phyloP scores from a whole-genome alignment of 805 yeast genomes.

The Sugiyamaella qingdaonensis region DNA sequence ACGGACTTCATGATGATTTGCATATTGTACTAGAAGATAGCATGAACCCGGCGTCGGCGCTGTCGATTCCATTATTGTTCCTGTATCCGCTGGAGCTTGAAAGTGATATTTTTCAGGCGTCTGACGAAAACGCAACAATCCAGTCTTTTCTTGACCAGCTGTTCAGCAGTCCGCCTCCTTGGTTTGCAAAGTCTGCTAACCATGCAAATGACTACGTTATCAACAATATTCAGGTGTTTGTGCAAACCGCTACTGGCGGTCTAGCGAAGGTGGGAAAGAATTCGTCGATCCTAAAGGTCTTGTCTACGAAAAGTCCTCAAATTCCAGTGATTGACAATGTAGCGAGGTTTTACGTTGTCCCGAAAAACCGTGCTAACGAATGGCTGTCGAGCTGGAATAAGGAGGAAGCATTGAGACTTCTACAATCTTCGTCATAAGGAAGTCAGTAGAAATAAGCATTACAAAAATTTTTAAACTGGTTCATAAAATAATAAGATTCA shows the following conservation, averaged over 20 bases:
- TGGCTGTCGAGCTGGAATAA: slow-evolving; percentile 52
- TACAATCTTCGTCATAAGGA: neutral
- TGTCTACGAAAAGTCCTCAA: slow-evolving; percentile 56
- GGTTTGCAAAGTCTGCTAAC: slow-evolving; percentile 55
- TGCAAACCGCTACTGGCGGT: slow-evolving; percentile 83
- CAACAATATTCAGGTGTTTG: slow-evolving; percentile 62
- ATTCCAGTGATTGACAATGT: slow-evolving; percentile 76
- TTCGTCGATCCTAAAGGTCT: slow-evolving; percentile 56
- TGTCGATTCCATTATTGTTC: slow-evolving; percentile 75
- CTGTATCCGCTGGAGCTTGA: slow-evolving; percentile 81
- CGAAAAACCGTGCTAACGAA: slow-evolving; percentile 55
- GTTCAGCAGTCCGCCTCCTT: slow-evolving; percentile 61
- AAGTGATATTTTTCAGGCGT: slow-evolving; percentile 73
- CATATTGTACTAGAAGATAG: slow-evolving; percentile 26
- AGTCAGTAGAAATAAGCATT: neutral
- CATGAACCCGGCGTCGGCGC: slow-evolving; percentile 53
- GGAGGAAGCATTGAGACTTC: slow-evolving; percentile 19
- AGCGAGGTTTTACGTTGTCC: slow-evolving; percentile 71
- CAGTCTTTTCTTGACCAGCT: slow-evolving; percentile 57
- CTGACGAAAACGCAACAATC: slow-evolving; percentile 69
- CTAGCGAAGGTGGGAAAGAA: slow-evolving; percentile 81
- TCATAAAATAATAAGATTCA: neutral
- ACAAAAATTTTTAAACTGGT: neutral
- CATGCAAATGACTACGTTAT: slow-evolving; percentile 53
- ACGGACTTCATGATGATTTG: slow-evolving; percentile 39